Percentiles rank a stretch among this genome's conserved stretches.
phyloP scores from a whole-genome alignment of 2,329 filamentous ascomycete species.

The Iodosphaeria phyllophila region DNA sequence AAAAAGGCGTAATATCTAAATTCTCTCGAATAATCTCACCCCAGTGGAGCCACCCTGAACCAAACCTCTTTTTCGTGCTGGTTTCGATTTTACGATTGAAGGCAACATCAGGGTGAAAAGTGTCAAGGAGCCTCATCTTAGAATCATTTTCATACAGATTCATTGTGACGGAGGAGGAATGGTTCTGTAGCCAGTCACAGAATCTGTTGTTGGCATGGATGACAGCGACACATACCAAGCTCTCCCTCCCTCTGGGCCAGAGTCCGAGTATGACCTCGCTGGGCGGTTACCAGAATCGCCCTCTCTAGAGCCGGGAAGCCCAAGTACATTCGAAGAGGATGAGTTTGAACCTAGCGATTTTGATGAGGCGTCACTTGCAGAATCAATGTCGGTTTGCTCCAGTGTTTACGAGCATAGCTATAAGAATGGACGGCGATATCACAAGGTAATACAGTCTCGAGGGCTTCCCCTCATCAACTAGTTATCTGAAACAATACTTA shows the following conservation, averaged over 20 bases:
- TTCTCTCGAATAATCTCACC: too few species aligned
- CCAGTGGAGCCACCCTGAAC: too few species aligned
- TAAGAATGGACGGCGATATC: slow-evolving; percentile 22
- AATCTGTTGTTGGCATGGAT: too few species aligned
- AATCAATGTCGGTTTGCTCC: slow-evolving; percentile 13
- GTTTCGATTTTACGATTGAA: too few species aligned
- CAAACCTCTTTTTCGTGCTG: too few species aligned
- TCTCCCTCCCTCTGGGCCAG: background rate
- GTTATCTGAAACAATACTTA: too few species aligned
- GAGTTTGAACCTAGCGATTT: slow-evolving; percentile 8
- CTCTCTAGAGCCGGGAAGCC: slow-evolving; percentile 1
- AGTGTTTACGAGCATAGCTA: slow-evolving; percentile 20
- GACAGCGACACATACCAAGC: too few species aligned
- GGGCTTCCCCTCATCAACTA: too few species aligned
- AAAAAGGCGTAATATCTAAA: too few species aligned
- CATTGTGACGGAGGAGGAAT: background rate
- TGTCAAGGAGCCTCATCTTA: too few species aligned
- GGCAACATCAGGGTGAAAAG: too few species aligned
- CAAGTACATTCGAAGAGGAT: slow-evolving; percentile 1
- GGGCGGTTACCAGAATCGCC: slow-evolving; percentile 1
- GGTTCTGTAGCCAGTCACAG: background rate
- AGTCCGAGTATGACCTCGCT: background rate
- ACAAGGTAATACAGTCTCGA: too few species aligned
- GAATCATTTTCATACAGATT: background rate
- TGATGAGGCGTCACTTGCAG: slow-evolving; percentile 1